These are phyloP conservation scores for Cyanidioschyzon merolae DNA, from an alignment of 23 red algal species.

Conservation along the genomic window DNA sequence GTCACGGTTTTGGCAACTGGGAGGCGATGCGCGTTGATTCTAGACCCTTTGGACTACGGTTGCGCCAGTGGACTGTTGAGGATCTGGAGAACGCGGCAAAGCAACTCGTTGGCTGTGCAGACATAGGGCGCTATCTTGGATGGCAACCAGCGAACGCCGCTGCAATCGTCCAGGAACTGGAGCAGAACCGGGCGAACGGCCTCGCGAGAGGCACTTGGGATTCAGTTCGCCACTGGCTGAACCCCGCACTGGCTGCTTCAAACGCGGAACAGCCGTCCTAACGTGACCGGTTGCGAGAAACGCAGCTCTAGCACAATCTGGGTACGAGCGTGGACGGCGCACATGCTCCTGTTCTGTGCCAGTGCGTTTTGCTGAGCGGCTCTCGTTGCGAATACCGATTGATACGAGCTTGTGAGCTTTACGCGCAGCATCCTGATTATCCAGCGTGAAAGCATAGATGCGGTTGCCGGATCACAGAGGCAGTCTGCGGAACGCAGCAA, in stretches of 20 bases:
- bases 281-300: too few species aligned
- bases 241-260: neutral
- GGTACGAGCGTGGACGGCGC: too few species aligned
- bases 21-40: neutral
- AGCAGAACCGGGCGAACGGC: conserved; percentile 5
- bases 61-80: neutral
- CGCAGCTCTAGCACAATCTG: too few species aligned
- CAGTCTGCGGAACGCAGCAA: too few species aligned
- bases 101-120: neutral
- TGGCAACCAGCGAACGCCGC: neutral
- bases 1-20: conserved; percentile 1
- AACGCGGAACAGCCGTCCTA: too few species aligned
- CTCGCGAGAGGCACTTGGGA: neutral
- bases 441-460: too few species aligned
- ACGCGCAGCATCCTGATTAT: too few species aligned
- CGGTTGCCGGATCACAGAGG: too few species aligned
- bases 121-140: neutral
- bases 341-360: too few species aligned
- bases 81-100: neutral
- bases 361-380: too few species aligned
- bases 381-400: too few species aligned
- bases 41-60: neutral
- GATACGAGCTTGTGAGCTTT: too few species aligned
- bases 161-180: neutral
- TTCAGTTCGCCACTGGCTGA: neutral